These are phyloP conservation scores for Komagataella ulmi DNA, from an alignment of 805 yeast genomes.

Conservation along the genomic window DNA sequence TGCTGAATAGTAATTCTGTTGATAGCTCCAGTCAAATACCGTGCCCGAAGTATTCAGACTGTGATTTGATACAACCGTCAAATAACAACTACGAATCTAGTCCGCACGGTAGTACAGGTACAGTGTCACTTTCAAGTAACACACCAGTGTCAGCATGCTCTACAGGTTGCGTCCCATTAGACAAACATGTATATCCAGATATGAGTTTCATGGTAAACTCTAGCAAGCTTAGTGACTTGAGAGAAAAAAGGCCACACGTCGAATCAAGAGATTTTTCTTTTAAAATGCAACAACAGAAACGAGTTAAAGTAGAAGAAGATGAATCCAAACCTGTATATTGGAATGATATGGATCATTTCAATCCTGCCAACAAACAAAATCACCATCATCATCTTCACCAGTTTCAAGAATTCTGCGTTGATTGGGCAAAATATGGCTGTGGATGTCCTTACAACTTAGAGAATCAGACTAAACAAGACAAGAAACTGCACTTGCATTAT, in stretches of 20 bases:
- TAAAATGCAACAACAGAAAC: neutral
- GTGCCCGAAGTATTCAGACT: neutral
- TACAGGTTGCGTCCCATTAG: neutral
- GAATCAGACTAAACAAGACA: conserved; percentile 16
- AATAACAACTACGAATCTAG: neutral
- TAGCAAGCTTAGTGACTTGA: neutral
- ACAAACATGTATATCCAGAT: neutral
- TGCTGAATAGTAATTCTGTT: neutral
- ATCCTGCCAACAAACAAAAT: neutral
- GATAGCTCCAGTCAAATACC: neutral
- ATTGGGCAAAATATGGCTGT: conserved; percentile 12
- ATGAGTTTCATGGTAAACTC: neutral
- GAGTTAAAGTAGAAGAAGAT: neutral
- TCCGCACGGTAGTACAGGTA: neutral
- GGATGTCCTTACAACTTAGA: conserved; percentile 23
- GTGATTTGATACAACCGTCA: neutral
- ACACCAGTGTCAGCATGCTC: neutral
- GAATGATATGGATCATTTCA: neutral
- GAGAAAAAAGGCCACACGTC: neutral
- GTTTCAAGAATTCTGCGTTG: conserved; percentile 14
- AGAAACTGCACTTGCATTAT: neutral
- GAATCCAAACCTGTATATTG: neutral
- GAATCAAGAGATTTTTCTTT: neutral
- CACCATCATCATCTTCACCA: conserved; percentile 18
- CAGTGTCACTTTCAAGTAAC: neutral